phyloP scores from a whole-genome alignment of 805 yeast species.

The Phaffomyces antillensis region DNA sequence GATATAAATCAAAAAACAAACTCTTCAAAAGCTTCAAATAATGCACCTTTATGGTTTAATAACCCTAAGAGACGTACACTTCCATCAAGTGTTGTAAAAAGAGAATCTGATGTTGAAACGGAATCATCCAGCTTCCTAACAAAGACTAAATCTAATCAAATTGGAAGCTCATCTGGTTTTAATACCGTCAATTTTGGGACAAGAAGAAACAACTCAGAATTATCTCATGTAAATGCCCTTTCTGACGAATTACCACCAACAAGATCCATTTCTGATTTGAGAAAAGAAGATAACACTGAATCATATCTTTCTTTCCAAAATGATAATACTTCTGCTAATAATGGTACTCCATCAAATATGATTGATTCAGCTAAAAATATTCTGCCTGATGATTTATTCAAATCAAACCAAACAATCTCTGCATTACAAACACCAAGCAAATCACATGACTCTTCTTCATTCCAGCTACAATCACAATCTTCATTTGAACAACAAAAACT shows the following conservation, averaged over 20 bases:
- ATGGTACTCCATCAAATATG: neutral
- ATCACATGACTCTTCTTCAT: slow-evolving; percentile 3
- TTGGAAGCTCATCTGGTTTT: slow-evolving; percentile 24
- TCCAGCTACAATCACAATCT: neutral
- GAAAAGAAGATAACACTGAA: slow-evolving; percentile 28
- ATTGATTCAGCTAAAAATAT: neutral
- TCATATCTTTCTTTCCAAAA: slow-evolving; percentile 9
- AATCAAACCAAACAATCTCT: slow-evolving; percentile 2
- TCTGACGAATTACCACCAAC: slow-evolving; percentile 36
- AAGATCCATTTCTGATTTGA: slow-evolving; percentile 33
- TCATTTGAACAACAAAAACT: neutral
- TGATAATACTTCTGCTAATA: slow-evolving; percentile 2
- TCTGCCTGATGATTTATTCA: too few relatives aligned
- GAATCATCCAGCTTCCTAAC: slow-evolving; percentile 19
- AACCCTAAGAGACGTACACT: slow-evolving; percentile 38
- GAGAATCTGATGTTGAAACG: slow-evolving; percentile 24
- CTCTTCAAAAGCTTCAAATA: slow-evolving; percentile 2
- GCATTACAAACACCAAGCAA: slow-evolving; percentile 17
- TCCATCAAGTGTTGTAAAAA: slow-evolving; percentile 41
- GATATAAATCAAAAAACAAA: slow-evolving; percentile 18
- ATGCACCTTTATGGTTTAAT: slow-evolving; percentile 31
- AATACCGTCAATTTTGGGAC: slow-evolving; percentile 33
- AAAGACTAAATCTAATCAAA: slow-evolving; percentile 10
- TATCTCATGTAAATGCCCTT: slow-evolving; percentile 25
- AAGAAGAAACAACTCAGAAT: slow-evolving; percentile 21